Evolutionary conservation across 2,329 filamentous ascomycete species (phyloP), one percentile per base, ranked within the genome.

Genomic region (Scolecobasidium constrictum): DNA sequence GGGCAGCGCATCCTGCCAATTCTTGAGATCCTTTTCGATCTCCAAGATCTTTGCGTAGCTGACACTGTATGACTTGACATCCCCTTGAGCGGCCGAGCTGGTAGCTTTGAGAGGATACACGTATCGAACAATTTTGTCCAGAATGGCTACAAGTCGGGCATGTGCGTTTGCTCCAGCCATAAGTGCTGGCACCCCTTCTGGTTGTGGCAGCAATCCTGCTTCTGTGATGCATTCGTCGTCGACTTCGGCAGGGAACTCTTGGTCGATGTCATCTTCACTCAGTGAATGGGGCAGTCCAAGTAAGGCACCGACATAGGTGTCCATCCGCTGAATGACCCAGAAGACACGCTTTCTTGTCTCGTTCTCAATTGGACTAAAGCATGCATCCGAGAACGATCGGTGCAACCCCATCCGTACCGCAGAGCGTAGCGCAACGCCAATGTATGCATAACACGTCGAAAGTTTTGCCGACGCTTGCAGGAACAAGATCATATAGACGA

Each of bases 1-100:
- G 0, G 88, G 90, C 19, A 98, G 59, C 45, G 70, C 65, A 42
- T 77, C 73, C 61, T 78, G 72, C 77, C 77, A 81, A 12, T 63
- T 59, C 52, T 79, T 74, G 41, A 81, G 60, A 52, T 80, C 76
- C 43, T 71, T 66, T 56, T 81, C 77, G 43, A 81, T 72, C 49
- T 81, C 77, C 17, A 75, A 67, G 31, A 81, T 80, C 49, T 73
- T 73, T 2, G 75, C 73, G 52, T 80, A 77, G 47, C 75, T 75
- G 41, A 81, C 73, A 38, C 73, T 71, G 53, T 81, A 80, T 6
- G 73, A 72, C 26, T 71, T 67, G 7, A 64, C 60, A 26, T 54
- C 48, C 6, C 52, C 41, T 13, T 23, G 47, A 17, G 17, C 22
- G 22, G 16, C 35, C 22, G 36, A n/a, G 5, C 40, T 36, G 5